These are phyloP conservation scores for Boletus holoroseus DNA, from an alignment of 1,284 basidiomycete genomes.

Conservation along the genomic window DNA sequence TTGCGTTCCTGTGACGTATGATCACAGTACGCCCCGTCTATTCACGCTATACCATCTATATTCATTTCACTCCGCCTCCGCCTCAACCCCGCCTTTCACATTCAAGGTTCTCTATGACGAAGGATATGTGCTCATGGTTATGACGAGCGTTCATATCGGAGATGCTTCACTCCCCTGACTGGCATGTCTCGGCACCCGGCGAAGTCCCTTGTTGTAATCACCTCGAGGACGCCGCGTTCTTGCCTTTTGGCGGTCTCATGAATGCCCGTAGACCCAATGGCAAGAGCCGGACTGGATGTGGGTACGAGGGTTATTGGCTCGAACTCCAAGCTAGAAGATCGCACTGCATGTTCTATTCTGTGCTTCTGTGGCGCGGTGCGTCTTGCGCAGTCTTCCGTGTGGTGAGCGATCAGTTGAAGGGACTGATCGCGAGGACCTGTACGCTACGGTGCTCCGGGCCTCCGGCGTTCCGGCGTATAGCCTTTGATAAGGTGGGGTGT, in stretches of 20 bases:
- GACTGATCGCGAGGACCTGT: too few relatives aligned
- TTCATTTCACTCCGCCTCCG: slow-evolving; percentile 27
- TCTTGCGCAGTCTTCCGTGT: neutral
- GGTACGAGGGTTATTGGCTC: slow-evolving; percentile 12
- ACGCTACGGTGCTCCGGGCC: too few relatives aligned
- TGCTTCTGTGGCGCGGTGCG: slow-evolving; percentile 7
- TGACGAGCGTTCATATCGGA: slow-evolving; percentile 16
- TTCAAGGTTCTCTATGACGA: slow-evolving; percentile 21
- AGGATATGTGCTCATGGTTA: slow-evolving; percentile 1
- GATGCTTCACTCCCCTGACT: slow-evolving; percentile 7
- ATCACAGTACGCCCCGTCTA: slow-evolving; percentile 6
- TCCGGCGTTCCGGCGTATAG: slow-evolving; percentile 3
- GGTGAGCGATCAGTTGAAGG: slow-evolving; percentile 7
- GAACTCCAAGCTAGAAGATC: neutral
- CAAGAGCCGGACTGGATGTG: slow-evolving; percentile 8
- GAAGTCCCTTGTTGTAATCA: slow-evolving; percentile 27
- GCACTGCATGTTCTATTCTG: neutral
- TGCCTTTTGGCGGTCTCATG: slow-evolving; percentile 7
- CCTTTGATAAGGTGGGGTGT: too few relatives aligned
- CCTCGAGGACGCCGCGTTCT: slow-evolving; percentile 29
- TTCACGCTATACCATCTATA: slow-evolving; percentile 4
- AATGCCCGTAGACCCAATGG: slow-evolving; percentile 1
- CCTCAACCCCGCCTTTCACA: slow-evolving; percentile 26
- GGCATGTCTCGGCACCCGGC: slow-evolving; percentile 10
- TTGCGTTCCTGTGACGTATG: slow-evolving; percentile 31